phyloP scores from a whole-genome alignment of 2,329 filamentous ascomycete species.

The Microthyrium microscopicum region DNA sequence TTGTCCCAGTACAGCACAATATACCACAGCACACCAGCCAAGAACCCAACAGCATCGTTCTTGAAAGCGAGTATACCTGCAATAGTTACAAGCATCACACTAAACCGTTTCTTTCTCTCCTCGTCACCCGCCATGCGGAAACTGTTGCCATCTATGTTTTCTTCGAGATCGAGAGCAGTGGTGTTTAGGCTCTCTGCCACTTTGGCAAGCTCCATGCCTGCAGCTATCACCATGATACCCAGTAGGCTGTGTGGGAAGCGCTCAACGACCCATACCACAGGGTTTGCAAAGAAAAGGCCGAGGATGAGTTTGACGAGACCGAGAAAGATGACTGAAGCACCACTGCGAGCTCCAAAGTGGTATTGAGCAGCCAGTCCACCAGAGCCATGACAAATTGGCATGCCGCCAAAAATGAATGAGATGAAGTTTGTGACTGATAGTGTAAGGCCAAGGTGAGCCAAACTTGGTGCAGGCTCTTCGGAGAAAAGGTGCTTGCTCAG shows the following conservation, averaged over 20 bases:
- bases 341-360: slow-evolving; percentile 79
- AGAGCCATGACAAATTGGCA: slow-evolving; percentile 90
- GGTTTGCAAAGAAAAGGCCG: slow-evolving; percentile 53
- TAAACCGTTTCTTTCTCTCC: slow-evolving; percentile 63
- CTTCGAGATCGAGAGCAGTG: slow-evolving; percentile 41
- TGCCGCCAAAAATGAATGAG: slow-evolving; percentile 81
- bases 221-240: slow-evolving; percentile 77
- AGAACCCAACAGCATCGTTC: slow-evolving; percentile 78
- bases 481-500: slow-evolving; percentile 66
- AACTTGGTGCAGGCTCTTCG: slow-evolving; percentile 41
- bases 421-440: slow-evolving; percentile 71
- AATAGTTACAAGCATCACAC: slow-evolving; percentile 77
- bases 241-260: slow-evolving; percentile 62
- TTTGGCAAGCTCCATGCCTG: slow-evolving; percentile 72
- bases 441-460: slow-evolving; percentile 64
- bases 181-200: slow-evolving; percentile 73
- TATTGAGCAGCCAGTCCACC: slow-evolving; percentile 83
- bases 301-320: slow-evolving; percentile 60
- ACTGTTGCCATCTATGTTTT: slow-evolving; percentile 10
- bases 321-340: slow-evolving; percentile 65
- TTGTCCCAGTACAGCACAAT: too few species aligned
- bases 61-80: slow-evolving; percentile 69
- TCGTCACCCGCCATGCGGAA: slow-evolving; percentile 32
- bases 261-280: slow-evolving; percentile 52
- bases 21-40: slow-evolving; percentile 67